Conservation (phyloP, 1,284 basidiomycete species). For the Papiliotrema terrestris region DNA sequence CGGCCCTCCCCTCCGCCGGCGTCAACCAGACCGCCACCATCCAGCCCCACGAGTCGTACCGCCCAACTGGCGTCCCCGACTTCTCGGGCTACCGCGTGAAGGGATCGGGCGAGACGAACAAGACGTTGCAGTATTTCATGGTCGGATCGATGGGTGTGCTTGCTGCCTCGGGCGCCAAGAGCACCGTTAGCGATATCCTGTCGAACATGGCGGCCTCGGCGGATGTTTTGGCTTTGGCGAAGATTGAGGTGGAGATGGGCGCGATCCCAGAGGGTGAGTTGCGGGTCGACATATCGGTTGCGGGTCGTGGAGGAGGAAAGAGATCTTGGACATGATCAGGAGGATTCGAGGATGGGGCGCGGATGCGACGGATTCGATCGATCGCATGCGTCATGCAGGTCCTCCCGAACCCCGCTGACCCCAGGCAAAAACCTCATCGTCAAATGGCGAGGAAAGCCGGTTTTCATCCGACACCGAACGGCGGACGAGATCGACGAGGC, state of each 20-base stretch:
- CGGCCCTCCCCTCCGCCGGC: conserved; percentile 10
- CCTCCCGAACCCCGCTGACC: conserved; percentile 1
- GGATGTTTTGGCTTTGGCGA: conserved; percentile 95
- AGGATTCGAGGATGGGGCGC: too few species aligned
- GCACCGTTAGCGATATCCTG: conserved; percentile 89
- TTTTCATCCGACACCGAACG: conserved; percentile 98
- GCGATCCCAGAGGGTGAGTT: conserved; percentile 92
- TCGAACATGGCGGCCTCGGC: conserved; percentile 95
- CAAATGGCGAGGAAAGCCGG: conserved; percentile 99
- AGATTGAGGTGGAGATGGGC: conserved; percentile 91
- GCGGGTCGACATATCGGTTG: background rate
- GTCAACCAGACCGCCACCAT: conserved; percentile 6
- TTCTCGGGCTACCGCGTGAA: conserved; percentile 77
- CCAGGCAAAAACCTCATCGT: conserved; percentile 65
- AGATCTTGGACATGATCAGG: too few species aligned
- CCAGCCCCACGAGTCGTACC: conserved; percentile 15
- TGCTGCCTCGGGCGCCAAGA: conserved; percentile 90
- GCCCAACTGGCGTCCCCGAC: conserved; percentile 72
- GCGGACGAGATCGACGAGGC: conserved; percentile 91
- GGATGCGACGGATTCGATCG: too few species aligned
- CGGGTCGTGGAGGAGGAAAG: too few species aligned
- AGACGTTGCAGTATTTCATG: conserved; percentile 93
- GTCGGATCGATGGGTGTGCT: conserved; percentile 93
- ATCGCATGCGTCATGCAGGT: background rate
- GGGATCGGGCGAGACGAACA: conserved; percentile 70